These are phyloP conservation scores for Thelephora ganbajun DNA, from an alignment of 768 basidiomycete genomes.

Conservation along the genomic window DNA sequence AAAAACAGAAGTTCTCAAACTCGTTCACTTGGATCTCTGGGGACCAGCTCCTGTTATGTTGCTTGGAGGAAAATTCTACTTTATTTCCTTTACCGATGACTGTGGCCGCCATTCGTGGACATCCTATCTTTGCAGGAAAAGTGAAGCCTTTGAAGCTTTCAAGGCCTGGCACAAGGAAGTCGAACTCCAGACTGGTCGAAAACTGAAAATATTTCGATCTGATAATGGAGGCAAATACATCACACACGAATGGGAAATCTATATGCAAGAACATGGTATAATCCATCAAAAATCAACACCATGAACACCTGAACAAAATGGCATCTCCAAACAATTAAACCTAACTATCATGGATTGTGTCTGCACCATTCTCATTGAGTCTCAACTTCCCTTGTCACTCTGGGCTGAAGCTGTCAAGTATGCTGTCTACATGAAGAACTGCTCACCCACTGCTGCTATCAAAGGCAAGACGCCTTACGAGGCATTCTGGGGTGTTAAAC, in stretches of 20 bases:
- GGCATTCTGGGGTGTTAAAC: slow-evolving; percentile 3
- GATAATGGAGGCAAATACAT: slow-evolving; percentile 6
- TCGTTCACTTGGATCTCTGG: slow-evolving; percentile 15
- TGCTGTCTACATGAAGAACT: slow-evolving; percentile 13
- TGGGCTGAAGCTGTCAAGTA: slow-evolving; percentile 6
- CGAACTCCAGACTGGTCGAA: not conserved
- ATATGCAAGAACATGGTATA: not conserved
- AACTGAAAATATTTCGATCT: not conserved
- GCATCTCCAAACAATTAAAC: slow-evolving; percentile 26
- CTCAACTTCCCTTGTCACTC: not conserved
- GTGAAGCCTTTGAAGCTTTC: slow-evolving; percentile 5
- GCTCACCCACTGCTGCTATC: slow-evolving; percentile 7
- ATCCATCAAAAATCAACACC: not conserved
- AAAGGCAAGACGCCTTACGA: slow-evolving; percentile 8
- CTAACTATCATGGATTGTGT: slow-evolving; percentile 20
- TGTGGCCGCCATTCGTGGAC: not conserved
- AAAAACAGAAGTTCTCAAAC: slow-evolving; percentile 6
- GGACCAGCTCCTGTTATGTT: not conserved
- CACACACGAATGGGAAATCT: not conserved
- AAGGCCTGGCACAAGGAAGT: not conserved
- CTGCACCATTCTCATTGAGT: slow-evolving; percentile 16
- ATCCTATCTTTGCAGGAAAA: not conserved
- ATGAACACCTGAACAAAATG: slow-evolving; percentile 25
- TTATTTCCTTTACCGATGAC: too few relatives aligned
- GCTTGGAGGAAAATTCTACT: not conserved